Evolutionary conservation across 1,139 yeast species (phyloP), one percentile per base, ranked within the genome.

Genomic region (Nakaseomyces kungkrabaensis): DNA sequence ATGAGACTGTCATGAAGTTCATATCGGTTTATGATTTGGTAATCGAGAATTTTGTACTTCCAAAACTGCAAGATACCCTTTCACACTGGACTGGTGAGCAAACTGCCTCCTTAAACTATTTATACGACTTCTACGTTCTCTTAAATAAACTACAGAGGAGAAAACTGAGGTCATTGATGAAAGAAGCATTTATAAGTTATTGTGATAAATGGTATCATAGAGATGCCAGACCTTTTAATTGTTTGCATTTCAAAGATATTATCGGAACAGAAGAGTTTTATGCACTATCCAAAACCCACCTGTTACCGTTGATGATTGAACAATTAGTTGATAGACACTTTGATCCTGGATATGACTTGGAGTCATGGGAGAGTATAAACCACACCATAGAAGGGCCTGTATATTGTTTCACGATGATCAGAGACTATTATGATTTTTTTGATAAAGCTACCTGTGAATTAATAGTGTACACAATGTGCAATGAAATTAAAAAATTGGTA

Each of bases 1-100:
- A 78, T 72, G 68, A 67, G 38, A 63, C 64, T 0, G 53, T 76
- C 0, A 50, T 78, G 3, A 72, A 74, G 13, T 62, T 56, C 40
- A 55, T 58, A 11, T 51, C 50, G 27, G 54, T 58, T 43, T 51
- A 46, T 3, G 57, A 57, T 0, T 55, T 57, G 22, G 55, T 74
- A 5, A 54, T 69, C 13, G 59, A 67, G 4, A 56, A 61, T 24
- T 54, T 72, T 11, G 55, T 70, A 1, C 50, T 66, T 0, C 78
- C 80, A 0, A 68, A 66, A 31, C 58, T 79, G 6, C 44, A 59
- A 0, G 45, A 55, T 1, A 65, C 63, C 0, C 59, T 78, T 2
- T 52, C 61, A 10, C 52, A 55, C 0, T 75, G 79, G 78, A 55
- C 11, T 27, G 34, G 11, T 13, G 44, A 29, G 13, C 11, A 13